phyloP scores from a whole-genome alignment of 1,284 basidiomycete genomes.

The Puccinia sorghi region DNA sequence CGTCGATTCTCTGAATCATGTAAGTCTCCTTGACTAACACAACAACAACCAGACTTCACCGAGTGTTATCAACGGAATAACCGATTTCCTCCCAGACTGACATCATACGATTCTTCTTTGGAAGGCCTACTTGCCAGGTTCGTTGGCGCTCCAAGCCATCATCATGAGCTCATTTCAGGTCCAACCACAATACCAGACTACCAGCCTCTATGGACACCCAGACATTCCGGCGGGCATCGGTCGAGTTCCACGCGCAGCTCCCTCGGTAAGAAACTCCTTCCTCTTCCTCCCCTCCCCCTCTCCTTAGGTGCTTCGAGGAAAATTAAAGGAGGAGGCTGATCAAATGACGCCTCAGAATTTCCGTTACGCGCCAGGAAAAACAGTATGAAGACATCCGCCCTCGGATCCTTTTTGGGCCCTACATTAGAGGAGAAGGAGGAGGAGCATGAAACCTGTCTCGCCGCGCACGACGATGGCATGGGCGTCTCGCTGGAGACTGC shows the following conservation, averaged over 20 bases:
- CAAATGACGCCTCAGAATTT: not conserved
- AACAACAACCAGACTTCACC: too few species aligned
- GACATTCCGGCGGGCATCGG: not conserved
- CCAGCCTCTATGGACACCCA: not conserved
- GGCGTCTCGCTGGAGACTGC: too few species aligned
- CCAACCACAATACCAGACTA: not conserved
- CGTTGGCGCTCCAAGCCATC: not conserved
- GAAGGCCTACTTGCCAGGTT: not conserved
- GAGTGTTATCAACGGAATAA: too few species aligned
- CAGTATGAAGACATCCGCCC: not conserved
- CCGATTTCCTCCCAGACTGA: too few species aligned
- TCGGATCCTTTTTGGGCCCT: not conserved
- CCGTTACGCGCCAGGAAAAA: not conserved
- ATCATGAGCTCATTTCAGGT: not conserved
- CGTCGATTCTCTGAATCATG: slow-evolving; percentile 20
- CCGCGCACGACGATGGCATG: too few species aligned
- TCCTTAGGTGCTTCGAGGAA: not conserved
- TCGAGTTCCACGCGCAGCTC: not conserved
- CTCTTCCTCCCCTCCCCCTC: not conserved
- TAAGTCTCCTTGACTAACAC: not conserved
- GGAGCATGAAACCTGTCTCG: not conserved
- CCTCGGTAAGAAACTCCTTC: not conserved
- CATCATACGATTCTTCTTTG: not conserved
- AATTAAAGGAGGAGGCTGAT: not conserved
- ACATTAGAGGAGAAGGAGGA: not conserved